Conservation (phyloP, 345 rosid species). For the Hypericum perforatum region DNA sequence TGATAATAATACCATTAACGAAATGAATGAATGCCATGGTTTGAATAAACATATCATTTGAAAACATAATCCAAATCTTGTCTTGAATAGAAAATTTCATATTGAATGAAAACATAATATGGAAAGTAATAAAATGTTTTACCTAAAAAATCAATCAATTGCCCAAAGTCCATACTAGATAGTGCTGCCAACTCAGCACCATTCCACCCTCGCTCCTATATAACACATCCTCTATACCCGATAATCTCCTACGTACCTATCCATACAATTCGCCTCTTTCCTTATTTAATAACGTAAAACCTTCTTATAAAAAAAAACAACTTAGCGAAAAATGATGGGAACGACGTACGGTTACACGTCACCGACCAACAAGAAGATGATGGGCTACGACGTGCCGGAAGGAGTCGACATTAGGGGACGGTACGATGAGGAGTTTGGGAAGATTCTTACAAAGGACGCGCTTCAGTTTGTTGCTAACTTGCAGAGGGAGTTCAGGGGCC, state of each 20-base stretch:
- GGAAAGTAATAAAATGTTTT: too few relatives aligned
- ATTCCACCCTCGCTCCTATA: too few relatives aligned
- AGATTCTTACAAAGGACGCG: slow-evolving; percentile 62
- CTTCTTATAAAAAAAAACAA: background rate
- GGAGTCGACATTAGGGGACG: slow-evolving; percentile 78
- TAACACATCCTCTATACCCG: background rate
- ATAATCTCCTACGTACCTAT: slow-evolving; percentile 11
- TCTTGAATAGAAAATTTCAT: too few relatives aligned
- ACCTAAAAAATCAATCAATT: background rate
- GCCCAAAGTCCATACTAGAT: background rate
- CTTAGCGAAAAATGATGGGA: slow-evolving; percentile 2
- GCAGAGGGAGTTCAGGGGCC: slow-evolving; percentile 67
- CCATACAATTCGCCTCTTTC: background rate
- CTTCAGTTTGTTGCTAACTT: slow-evolving; percentile 67
- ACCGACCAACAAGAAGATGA: background rate
- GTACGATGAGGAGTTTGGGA: slow-evolving; percentile 49
- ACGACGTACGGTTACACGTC: background rate
- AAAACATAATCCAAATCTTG: too few relatives aligned
- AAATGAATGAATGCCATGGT: too few relatives aligned
- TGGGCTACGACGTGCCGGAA: slow-evolving; percentile 45
- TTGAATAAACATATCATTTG: too few relatives aligned
- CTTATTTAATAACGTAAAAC: background rate
- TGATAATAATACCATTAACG: too few relatives aligned
- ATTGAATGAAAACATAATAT: too few relatives aligned
- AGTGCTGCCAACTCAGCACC: too few relatives aligned